phyloP scores from a whole-genome alignment of 192 early-diverging fungal species.

The Anaeromyces robustus region DNA sequence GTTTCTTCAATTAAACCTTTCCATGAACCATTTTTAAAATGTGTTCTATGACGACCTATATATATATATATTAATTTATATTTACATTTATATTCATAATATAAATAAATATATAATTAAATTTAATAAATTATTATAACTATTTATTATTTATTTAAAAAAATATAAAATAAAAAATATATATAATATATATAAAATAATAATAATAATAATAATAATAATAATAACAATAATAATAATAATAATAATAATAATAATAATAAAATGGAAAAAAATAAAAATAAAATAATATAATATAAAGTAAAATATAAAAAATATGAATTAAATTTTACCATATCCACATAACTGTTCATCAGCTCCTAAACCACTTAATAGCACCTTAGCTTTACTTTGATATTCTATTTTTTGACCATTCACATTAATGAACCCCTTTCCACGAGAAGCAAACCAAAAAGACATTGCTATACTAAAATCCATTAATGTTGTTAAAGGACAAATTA shows the following conservation, averaged over 20 bases:
- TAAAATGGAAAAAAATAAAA: too few species aligned
- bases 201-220: too few species aligned
- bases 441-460: slow-evolving; percentile 91
- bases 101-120: too few species aligned
- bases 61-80: not conserved
- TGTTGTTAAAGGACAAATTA: slow-evolving; percentile 68
- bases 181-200: too few species aligned
- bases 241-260: too few species aligned
- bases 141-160: too few species aligned
- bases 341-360: not conserved
- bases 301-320: too few species aligned
- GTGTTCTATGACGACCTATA: not conserved
- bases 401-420: slow-evolving; percentile 3
- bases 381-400: not conserved
- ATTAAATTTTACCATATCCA: not conserved
- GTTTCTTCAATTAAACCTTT: not conserved
- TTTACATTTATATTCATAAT: too few species aligned
- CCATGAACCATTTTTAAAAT: not conserved
- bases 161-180: too few species aligned
- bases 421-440: slow-evolving; percentile 48
- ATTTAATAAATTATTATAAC: too few species aligned
- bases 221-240: too few species aligned
- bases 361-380: not conserved
- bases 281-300: too few species aligned
- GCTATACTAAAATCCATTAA: slow-evolving; percentile 96